phyloP scores from a whole-genome alignment of 257 asterid species.

The Solanum bukasovii region DNA sequence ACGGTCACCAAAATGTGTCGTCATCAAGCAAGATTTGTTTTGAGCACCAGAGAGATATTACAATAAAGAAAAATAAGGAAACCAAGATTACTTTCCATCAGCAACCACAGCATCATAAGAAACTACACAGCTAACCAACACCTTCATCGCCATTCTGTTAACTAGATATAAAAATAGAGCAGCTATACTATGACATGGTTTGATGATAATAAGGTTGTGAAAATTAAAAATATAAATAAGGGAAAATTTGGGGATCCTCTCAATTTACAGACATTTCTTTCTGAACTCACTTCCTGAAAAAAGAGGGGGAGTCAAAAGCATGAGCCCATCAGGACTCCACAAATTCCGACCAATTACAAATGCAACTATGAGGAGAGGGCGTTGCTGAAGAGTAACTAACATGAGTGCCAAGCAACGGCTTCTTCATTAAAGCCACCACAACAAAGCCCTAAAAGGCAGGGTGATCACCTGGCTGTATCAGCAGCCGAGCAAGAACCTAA shows the following conservation, averaged over 20 bases:
- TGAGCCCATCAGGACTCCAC: conserved; percentile 8
- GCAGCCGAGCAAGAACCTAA: conserved; percentile 51
- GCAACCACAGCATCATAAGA: background rate
- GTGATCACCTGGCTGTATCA: conserved; percentile 7
- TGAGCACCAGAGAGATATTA: background rate
- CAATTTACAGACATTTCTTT: conserved; percentile 34
- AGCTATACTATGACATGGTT: background rate
- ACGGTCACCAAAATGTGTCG: background rate
- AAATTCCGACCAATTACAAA: background rate
- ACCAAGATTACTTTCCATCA: background rate
- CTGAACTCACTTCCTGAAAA: conserved; percentile 17
- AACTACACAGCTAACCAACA: background rate
- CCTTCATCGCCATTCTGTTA: background rate
- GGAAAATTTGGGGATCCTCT: conserved; percentile 19
- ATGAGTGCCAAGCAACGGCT: background rate
- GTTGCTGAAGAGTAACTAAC: conserved; percentile 1
- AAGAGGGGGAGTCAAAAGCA: conserved; percentile 13
- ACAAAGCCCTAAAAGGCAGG: conserved; percentile 5
- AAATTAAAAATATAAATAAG: background rate
- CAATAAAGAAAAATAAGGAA: background rate
- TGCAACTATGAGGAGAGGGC: background rate
- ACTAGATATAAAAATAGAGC: background rate
- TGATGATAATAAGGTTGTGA: background rate
- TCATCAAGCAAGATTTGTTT: background rate
- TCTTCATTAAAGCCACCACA: conserved; percentile 5